A percentile compares a stretch with the other conserved stretches of the same genome.
These are phyloP conservation scores for Isabelozyma rhagii DNA, from an alignment of 805 yeast genomes.

Conservation along the genomic window DNA sequence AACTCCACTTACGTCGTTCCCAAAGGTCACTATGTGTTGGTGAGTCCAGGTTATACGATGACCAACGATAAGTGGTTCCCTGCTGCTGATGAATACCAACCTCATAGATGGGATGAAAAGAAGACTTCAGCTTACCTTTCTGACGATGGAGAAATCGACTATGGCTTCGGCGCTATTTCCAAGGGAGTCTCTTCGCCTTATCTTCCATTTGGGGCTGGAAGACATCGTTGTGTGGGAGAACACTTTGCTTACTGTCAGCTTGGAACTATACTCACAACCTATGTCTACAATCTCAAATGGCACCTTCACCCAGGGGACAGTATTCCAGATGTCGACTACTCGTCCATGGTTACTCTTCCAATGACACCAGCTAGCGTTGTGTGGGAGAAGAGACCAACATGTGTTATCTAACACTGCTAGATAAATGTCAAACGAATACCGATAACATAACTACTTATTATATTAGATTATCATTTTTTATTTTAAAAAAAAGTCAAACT, in stretches of 20 bases:
- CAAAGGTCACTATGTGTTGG: slow-evolving; percentile 82
- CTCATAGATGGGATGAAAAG: slow-evolving; percentile 73
- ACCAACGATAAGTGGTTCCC: slow-evolving; percentile 77
- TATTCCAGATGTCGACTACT: slow-evolving; percentile 71
- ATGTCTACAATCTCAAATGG: slow-evolving; percentile 77
- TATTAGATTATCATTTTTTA: no score
- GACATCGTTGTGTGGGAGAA: slow-evolving; percentile 99
- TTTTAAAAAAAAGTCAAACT: no score
- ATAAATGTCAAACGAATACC: no score
- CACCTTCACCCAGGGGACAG: slow-evolving; percentile 37
- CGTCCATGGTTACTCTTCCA: slow-evolving; percentile 93
- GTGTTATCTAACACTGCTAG: neutral
- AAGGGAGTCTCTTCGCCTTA: slow-evolving; percentile 96
- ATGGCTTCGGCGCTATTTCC: slow-evolving; percentile 94
- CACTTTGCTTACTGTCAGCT: slow-evolving; percentile 95
- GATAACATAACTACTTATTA: no score
- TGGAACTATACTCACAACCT: slow-evolving; percentile 77
- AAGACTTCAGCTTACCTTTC: slow-evolving; percentile 16
- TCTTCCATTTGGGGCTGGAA: slow-evolving; percentile 98
- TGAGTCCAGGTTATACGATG: slow-evolving; percentile 90
- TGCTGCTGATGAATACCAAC: slow-evolving; percentile 65
- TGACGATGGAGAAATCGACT: slow-evolving; percentile 55
- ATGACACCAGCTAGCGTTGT: slow-evolving; percentile 64
- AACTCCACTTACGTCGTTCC: slow-evolving; percentile 80
- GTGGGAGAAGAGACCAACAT: slow-evolving; percentile 61